Percentiles rank a stretch among this genome's conserved stretches.
These are phyloP conservation scores for Fusarium paranaense DNA, from an alignment of 2,329 filamentous ascomycete species.

Conservation along the genomic window DNA sequence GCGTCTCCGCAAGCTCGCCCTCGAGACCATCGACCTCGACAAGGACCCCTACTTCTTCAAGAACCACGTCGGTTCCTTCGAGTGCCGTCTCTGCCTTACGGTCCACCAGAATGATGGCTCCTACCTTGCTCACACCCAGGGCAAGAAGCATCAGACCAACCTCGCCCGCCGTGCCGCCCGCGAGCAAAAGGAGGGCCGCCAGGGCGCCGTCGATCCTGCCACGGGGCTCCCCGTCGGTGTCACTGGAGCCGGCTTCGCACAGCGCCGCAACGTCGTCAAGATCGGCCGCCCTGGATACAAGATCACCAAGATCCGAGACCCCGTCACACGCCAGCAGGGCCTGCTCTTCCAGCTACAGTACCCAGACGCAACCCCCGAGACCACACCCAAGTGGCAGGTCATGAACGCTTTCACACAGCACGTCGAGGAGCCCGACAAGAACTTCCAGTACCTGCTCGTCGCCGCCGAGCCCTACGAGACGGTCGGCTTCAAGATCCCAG, in stretches of 20 bases:
- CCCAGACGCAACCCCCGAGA: conserved; percentile 84
- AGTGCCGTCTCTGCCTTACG: conserved; percentile 95
- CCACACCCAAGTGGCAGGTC: conserved; percentile 87
- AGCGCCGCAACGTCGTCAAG: conserved; percentile 89
- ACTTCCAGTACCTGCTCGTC: conserved; percentile 93
- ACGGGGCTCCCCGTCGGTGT: conserved; percentile 80
- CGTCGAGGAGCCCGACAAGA: conserved; percentile 92
- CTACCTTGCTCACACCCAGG: conserved; percentile 98
- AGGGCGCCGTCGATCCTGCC: conserved; percentile 71
- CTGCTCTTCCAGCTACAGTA: conserved; percentile 97
- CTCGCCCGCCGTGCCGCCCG: conserved; percentile 94
- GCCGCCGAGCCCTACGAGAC: conserved; percentile 99
- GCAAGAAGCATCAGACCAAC: conserved; percentile 99
- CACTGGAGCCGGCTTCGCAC: conserved; percentile 72
- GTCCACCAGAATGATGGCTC: conserved; percentile 99
- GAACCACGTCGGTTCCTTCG: conserved; percentile 98
- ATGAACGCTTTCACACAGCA: conserved; percentile 99
- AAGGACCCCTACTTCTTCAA: conserved; percentile 99
- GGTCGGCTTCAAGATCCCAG: conserved; percentile 95
- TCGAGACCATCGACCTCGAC: conserved; percentile 98
- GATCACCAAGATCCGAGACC: conserved; percentile 95
- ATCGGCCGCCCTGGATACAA: conserved; percentile 97
- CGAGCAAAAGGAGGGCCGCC: conserved; percentile 89
- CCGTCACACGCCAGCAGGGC: conserved; percentile 87
- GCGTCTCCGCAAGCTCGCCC: conserved; percentile 95